These are phyloP conservation scores for Thermothielavioides terrestris DNA, from an alignment of 495 filamentous ascomycete genomes.

Conservation along the genomic window DNA sequence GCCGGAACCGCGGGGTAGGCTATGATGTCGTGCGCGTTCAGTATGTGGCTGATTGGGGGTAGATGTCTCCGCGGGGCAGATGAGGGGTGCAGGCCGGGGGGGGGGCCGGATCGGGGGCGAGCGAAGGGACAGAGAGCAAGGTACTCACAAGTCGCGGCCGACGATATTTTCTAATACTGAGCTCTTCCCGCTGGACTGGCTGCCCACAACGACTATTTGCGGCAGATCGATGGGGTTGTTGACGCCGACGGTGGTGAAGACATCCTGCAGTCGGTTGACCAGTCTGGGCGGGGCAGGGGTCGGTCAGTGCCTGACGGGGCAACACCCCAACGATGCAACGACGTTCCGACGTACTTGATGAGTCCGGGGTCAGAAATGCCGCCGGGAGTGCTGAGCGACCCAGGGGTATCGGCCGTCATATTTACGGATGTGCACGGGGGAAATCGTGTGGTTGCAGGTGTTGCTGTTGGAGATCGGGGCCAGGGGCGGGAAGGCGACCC, in stretches of 20 bases:
- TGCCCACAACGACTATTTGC: constrained; percentile 97
- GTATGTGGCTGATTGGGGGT: constrained; percentile 5
- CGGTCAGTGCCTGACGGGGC: constrained; percentile 23
- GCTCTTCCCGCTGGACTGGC: constrained; percentile 98
- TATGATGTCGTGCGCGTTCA: constrained; percentile 30
- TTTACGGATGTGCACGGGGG: constrained; percentile 7
- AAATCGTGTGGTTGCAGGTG: background rate
- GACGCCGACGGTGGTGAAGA: constrained; percentile 96
- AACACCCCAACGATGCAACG: background rate
- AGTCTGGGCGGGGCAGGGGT: constrained; percentile 49
- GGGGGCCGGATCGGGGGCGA: constrained; percentile 3
- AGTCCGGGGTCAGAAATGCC: constrained; percentile 53
- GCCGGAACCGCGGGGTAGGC: constrained; percentile 92
- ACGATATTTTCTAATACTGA: constrained; percentile 99
- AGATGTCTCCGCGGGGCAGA: background rate
- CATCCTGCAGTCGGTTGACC: constrained; percentile 99
- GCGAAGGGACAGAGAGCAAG: constrained; percentile 1
- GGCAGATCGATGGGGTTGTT: constrained; percentile 98
- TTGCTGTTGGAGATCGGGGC: background rate
- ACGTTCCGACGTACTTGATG: constrained; percentile 39
- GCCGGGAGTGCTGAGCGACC: constrained; percentile 34
- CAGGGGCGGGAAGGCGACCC: background rate
- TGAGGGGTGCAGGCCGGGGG: no score
- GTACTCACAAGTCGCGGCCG: constrained; percentile 88
- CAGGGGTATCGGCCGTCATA: constrained; percentile 24